Percentiles rank a stretch among this genome's conserved stretches.
Evolutionary conservation across 2,329 filamentous ascomycete species (phyloP).

Genomic region (Bipolaris gigantea): DNA sequence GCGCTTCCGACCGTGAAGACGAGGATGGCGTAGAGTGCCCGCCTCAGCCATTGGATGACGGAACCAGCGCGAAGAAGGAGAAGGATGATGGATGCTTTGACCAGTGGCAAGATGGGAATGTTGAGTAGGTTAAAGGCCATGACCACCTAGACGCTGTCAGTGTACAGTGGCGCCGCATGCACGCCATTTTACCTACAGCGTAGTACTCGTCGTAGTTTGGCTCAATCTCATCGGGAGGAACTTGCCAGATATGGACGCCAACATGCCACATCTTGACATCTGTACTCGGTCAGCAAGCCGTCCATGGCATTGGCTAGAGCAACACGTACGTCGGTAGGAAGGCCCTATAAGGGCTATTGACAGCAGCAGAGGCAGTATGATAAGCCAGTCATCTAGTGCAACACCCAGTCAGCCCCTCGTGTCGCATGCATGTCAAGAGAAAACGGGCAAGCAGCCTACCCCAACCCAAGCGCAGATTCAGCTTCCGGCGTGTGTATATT

Average conservation of each 20-base stretch:
- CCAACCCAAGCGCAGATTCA: conserved; percentile 42
- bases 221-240: conserved; percentile 40
- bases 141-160: conserved; percentile 26
- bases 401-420: conserved; percentile 16
- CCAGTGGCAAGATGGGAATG: conserved; percentile 46
- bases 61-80: conserved; percentile 46
- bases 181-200: conserved; percentile 25
- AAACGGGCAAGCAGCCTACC: conserved; percentile 24
- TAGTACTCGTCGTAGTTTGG: conserved; percentile 44
- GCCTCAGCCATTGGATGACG: conserved; percentile 44
- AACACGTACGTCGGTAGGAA: conserved; percentile 39
- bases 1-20: conserved; percentile 42
- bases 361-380: conserved; percentile 40
- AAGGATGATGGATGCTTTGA: conserved; percentile 46
- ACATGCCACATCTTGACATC: conserved; percentile 46
- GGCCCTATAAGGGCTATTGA: conserved; percentile 44
- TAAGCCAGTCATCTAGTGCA: conserved; percentile 44
- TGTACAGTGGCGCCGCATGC: not conserved
- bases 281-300: conserved; percentile 12
- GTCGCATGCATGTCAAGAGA: not conserved
- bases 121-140: conserved; percentile 47
- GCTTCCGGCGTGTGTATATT: conserved; percentile 44
- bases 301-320: not conserved
- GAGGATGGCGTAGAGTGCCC: conserved; percentile 43
- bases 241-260: conserved; percentile 43